Evolutionary conservation across 768 basidiomycete genomes (phyloP).

Genomic region (Boletus edulis): DNA sequence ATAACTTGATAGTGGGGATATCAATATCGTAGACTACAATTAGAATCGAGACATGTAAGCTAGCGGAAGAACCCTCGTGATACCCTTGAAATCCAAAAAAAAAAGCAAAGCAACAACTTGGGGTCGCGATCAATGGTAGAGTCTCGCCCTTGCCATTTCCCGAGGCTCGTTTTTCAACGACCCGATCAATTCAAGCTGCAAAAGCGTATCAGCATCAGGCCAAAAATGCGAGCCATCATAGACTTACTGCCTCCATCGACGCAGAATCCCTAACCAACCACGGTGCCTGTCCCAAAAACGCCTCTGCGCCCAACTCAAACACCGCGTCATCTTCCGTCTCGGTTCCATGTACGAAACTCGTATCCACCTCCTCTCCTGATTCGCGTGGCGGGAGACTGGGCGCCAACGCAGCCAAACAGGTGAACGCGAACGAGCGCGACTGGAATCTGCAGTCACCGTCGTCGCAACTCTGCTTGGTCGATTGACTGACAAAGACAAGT

Average conservation of each 20-base stretch:
- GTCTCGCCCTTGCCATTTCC: not conserved
- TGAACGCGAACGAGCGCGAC: conserved; percentile 15
- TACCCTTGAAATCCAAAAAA: not conserved
- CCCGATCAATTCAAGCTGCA: not conserved
- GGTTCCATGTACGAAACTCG: accelerated
- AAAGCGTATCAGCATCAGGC: not conserved
- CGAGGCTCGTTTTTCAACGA: not conserved
- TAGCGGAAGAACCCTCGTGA: too few species aligned
- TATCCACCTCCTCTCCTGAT: not conserved
- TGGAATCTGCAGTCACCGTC: conserved; percentile 14
- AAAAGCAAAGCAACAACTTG: not conserved
- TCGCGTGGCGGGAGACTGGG: conserved; percentile 1
- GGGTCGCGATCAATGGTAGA: not conserved
- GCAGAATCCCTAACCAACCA: not conserved
- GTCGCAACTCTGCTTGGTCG: conserved; percentile 3
- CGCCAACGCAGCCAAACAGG: conserved; percentile 6
- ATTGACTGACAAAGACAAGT: conserved; percentile 5
- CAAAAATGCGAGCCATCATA: not conserved
- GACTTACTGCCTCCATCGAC: conserved; percentile 7
- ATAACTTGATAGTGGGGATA: too few species aligned
- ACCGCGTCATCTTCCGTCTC: conserved; percentile 1
- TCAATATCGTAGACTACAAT: too few species aligned
- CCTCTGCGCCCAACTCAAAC: conserved; percentile 14
- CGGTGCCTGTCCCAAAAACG: conserved; percentile 2
- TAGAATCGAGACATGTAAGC: too few species aligned